Evolutionary conservation across 805 yeast genomes (phyloP), one percentile per base, ranked within the genome.

Genomic region (Clavispora phyllophila): DNA sequence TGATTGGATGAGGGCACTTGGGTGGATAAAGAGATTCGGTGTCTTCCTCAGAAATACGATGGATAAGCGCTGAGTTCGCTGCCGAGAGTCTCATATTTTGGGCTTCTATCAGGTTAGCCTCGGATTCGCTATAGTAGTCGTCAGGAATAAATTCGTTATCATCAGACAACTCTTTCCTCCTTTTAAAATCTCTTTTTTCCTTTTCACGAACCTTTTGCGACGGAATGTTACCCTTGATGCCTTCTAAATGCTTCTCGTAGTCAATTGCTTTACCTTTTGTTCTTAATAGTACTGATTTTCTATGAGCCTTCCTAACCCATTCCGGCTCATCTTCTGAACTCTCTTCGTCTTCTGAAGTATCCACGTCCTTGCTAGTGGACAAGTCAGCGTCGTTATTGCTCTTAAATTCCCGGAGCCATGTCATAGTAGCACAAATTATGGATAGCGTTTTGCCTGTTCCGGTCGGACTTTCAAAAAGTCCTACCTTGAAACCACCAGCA

Each of bases 361-460:
- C 20, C 18, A 25, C 4, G 12, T 15, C 14, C 42, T 41, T 9
- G n/a, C 18, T 13, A 29, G n/a, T n/a, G 20, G 23, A 7, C 5
- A 20, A 19, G 12, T 34, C 28, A 17, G 47, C 49, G 1, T 44
- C 36, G 10, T 47, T 36, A 13, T 42, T 50, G 17, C 57, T 52
- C 46, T 77, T 76, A 48, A 73, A 62, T 17, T 77, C 70, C 43
- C 91, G 61, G 26, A 90, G 66, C 96, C 96, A 90, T 0, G 90
- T 78, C 76, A 90, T 73, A 0, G 91, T 70, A 0, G 95, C 78
- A 57, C 97, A 91, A 3, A 91, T 84, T 36, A 90, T 63, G 0
- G 96, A 87, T 3, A 91, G 66, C 0, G 97, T 89, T 61, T 90
- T 90, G 3, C 98, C 97, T 1, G 90, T 87, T 6, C 98, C 98